These are phyloP conservation scores for Eucalyptus erythrocorys DNA, from an alignment of 345 rosid species.

Conservation along the genomic window DNA sequence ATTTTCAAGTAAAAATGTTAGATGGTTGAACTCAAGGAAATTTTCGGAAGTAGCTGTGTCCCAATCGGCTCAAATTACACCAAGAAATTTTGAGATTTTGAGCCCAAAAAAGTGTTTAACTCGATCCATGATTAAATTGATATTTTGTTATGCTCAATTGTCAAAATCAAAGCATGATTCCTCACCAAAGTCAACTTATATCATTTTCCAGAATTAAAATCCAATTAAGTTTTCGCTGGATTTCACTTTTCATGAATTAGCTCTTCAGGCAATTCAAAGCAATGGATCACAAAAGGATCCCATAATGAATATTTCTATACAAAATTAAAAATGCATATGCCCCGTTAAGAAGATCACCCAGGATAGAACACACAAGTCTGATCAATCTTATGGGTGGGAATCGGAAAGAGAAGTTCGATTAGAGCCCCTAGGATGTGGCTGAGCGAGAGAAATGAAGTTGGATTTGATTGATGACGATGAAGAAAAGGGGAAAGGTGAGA, in stretches of 20 bases:
- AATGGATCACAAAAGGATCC: background rate
- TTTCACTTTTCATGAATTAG: background rate
- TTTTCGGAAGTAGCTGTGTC: rapidly evolving
- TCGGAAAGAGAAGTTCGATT: background rate
- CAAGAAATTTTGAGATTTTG: background rate
- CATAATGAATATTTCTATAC: background rate
- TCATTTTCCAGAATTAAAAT: background rate
- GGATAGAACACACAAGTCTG: background rate
- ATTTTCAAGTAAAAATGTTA: background rate
- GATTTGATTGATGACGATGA: background rate
- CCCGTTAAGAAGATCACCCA: background rate
- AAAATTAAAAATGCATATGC: background rate
- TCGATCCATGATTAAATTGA: background rate
- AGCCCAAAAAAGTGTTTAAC: background rate
- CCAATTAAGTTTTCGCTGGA: too few species aligned
- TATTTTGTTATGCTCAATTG: background rate
- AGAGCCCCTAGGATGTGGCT: background rate
- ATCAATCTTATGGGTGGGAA: background rate
- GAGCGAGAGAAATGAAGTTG: background rate
- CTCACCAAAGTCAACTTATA: too few species aligned
- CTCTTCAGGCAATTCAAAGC: background rate
- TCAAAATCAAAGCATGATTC: background rate
- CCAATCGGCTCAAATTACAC: background rate
- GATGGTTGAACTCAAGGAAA: background rate
- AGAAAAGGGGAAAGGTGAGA: background rate